Evolutionary conservation across 2,329 filamentous ascomycete species (phyloP).

Genomic region (Aurifilum marmelostoma): DNA sequence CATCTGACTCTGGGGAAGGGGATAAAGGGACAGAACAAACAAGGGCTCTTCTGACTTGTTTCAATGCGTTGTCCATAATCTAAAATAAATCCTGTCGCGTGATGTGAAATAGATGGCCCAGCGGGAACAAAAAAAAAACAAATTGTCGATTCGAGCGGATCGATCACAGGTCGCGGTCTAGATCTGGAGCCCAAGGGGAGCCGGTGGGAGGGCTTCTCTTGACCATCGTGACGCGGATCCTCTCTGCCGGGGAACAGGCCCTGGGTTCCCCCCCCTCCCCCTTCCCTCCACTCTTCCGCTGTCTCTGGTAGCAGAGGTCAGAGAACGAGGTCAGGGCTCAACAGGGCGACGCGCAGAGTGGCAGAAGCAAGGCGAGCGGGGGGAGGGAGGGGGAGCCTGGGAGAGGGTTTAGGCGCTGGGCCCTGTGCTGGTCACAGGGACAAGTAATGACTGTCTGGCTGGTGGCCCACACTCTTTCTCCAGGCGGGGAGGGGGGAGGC

Average conservation of each 20-base stretch:
- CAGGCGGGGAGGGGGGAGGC: neutral
- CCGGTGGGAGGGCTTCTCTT: neutral
- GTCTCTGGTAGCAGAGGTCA: neutral
- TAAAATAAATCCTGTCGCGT: slow-evolving; percentile 2
- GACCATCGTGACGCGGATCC: slow-evolving; percentile 29
- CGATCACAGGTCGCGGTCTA: slow-evolving; percentile 7
- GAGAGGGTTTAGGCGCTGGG: slow-evolving; percentile 19
- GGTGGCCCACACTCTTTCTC: slow-evolving; percentile 16
- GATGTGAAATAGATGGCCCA: slow-evolving; percentile 3
- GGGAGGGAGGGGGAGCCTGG: neutral
- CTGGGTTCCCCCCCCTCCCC: slow-evolving; percentile 8
- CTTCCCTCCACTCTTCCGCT: neutral
- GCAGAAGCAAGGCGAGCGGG: neutral
- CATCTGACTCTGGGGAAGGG: slow-evolving; percentile 25
- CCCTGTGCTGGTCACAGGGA: neutral
- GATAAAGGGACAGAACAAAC: neutral
- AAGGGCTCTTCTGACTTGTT: neutral
- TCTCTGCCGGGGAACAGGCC: slow-evolving; percentile 27
- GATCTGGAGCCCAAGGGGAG: neutral
- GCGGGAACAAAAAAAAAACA: neutral
- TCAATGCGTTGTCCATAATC: slow-evolving; percentile 22
- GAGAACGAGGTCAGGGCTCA: neutral
- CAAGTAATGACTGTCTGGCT: slow-evolving; percentile 5
- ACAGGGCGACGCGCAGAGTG: neutral
- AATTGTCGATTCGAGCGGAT: neutral